Base-by-base conservation (phyloP, 345 rosid species). In the Salix brachista region DNA sequence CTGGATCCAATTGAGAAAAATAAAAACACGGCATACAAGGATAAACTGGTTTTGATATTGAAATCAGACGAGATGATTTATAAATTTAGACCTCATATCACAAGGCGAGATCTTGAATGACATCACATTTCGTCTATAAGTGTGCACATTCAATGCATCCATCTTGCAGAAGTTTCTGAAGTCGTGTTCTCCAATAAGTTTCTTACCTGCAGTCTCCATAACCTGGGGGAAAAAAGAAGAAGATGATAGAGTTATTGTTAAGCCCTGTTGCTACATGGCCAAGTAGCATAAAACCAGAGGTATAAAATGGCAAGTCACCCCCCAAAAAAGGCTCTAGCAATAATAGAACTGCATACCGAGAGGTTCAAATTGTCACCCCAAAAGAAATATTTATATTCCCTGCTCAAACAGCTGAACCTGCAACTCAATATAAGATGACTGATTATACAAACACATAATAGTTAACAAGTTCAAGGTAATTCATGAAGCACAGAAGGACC, bases 91-190 rank as follows among this genome's bases (percentile, higher is more conserved):
- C 98, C 98, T 95, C 76, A 79, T 84, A 87, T 86, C 80, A 84
- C 84, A 89, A 79, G 93, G 85, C 76, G 80, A 71, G 65, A 93
- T 85, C 74, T 87, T 90, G 83, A 95, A 90, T 74, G 87, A 89
- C 28, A 90, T 83, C 72, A 93, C 77, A 79, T 80, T 80, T 26
- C 96, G 91, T 73, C 80, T 86, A 78, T 90, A 93, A 83, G 85
- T 84, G 82, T 93, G 98, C 62, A 93, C 97, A 79, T 95, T 93
- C 70, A 82, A 88, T 21, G 92, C 99, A 80, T 95, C 99, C 98
- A 93, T 93, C 91, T 95, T 93, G 78, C 99, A 93, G 64, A 95
- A 95, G 85, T 91, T 95, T 70, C 93, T 86, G 88, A 93, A 95
- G 81, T 95, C 96, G 75, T 95, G 98, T 67, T 91, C 96, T 70